Conservation (phyloP, 2,329 filamentous ascomycete species). For the Cladosporium sp. region DNA sequence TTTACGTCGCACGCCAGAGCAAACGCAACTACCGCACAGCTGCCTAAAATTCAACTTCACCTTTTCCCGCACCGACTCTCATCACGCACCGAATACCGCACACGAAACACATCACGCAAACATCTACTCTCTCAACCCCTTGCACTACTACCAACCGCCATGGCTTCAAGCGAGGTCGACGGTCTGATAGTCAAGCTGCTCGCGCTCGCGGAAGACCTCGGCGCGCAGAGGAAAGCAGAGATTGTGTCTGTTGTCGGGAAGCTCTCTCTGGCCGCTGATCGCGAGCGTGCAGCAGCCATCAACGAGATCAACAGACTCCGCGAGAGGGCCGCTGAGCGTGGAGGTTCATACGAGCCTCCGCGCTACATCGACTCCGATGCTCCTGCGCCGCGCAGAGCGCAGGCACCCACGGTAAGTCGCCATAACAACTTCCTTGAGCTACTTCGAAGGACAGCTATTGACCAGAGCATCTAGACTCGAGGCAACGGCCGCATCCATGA, state of each 20-base stretch:
- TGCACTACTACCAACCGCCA: not conserved
- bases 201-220: not conserved
- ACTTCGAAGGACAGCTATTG: no score
- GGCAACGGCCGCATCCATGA: no score
- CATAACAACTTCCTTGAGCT: not conserved
- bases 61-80: not conserved
- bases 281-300: not conserved
- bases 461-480: no score
- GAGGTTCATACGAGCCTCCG: not conserved
- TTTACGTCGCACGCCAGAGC: not conserved
- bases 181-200: not conserved
- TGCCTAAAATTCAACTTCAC: not conserved
- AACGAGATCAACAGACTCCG: constrained; percentile 3
- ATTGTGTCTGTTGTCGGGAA: not conserved
- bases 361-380: not conserved
- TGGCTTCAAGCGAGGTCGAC: constrained; percentile 1
- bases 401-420: not conserved
- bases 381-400: not conserved
- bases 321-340: not conserved
- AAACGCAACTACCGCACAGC: not conserved
- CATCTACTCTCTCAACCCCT: not conserved
- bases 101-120: not conserved
- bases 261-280: not conserved
- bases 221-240: not conserved
- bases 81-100: not conserved